Base-by-base conservation (phyloP, 768 basidiomycete genomes). In the Mycena latifolia region DNA sequence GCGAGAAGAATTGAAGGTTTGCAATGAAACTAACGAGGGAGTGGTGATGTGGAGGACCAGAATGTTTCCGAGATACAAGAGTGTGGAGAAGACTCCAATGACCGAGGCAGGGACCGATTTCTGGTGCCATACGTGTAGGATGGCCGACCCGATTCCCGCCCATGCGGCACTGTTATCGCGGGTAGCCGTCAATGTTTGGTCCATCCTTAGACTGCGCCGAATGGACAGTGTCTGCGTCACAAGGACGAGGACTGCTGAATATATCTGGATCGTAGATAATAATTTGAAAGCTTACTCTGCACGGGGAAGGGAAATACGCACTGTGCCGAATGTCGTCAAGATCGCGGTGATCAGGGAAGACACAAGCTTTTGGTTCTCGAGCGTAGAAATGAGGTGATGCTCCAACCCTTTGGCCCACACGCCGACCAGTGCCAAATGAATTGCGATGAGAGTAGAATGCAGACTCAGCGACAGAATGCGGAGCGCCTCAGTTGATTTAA, bases 81-180 rank as follows among this genome's bases (percentile, higher is more conserved):
- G 11, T 2, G 35, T 35, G 2, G 57, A 24, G 3, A 50, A 7
- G 3, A 50, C 33, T 3, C 57, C 46, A 28, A 33, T 24, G n/a
- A 31, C 2, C 17, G 57, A 59, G 7, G 43, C 43, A 8, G 56
- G 58, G n/a, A 50, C 17, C n/a, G 35, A 18, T 48, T 41, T 60
- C 27, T 60, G 58, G 25, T 27, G 1, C 58, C 58, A 60, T 5
- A 60, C 22, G 28, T 51, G 35, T 0, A 25, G n/a, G 11, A 60
- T n/a, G 5, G 58, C 47, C 1, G 58, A 33, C 5, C 58, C 58
- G 12, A 60, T 35, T 28, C 58, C 58, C 9, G 57, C 46, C 56
- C 54, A 55, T 37, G 54, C 54, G 17, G 54, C 35, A 20, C 37
- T 37, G 29, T 41, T 55, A 24, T 55, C 54, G 24, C 41, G 54